Evolutionary conservation across 2,329 filamentous ascomycete species (phyloP).

Genomic region (Decorospora gaudefroyi): DNA sequence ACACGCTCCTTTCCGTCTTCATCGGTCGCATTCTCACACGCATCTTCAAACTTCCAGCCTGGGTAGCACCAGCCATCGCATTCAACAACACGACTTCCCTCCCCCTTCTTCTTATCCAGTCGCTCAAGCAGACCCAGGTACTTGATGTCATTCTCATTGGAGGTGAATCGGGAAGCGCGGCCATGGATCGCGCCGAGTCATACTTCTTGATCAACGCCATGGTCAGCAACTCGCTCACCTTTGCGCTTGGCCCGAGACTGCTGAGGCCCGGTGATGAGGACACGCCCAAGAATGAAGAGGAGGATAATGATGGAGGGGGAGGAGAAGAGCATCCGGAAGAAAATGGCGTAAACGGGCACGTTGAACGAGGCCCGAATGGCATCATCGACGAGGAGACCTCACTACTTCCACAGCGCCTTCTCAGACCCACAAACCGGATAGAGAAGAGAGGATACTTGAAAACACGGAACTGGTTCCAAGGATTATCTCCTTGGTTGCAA

Average conservation of each 20-base stretch:
- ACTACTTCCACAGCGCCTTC: slow-evolving; percentile 53
- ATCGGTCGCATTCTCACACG: slow-evolving; percentile 53
- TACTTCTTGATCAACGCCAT: slow-evolving; percentile 70
- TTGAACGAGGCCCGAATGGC: slow-evolving; percentile 32
- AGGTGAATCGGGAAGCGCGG: slow-evolving; percentile 51
- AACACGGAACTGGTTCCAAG: slow-evolving; percentile 43
- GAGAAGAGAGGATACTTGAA: slow-evolving; percentile 43
- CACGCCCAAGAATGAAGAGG: slow-evolving; percentile 35
- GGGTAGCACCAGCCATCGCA: slow-evolving; percentile 59
- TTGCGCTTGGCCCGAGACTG: slow-evolving; percentile 64
- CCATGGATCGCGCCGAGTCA: slow-evolving; percentile 64
- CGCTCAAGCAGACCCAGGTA: slow-evolving; percentile 61
- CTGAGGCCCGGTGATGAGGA: slow-evolving; percentile 56
- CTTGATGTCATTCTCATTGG: slow-evolving; percentile 55
- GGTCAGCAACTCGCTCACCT: slow-evolving; percentile 66
- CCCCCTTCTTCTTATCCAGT: slow-evolving; percentile 58
- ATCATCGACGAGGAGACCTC: slow-evolving; percentile 55
- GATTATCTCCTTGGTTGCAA: slow-evolving; percentile 48
- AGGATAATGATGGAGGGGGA: slow-evolving; percentile 22
- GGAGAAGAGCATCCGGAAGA: slow-evolving; percentile 27
- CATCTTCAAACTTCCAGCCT: slow-evolving; percentile 56
- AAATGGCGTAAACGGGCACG: slow-evolving; percentile 25
- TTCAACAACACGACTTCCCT: slow-evolving; percentile 64
- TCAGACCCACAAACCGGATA: slow-evolving; percentile 32
- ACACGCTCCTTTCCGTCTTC: slow-evolving; percentile 56